Evolutionary conservation across 2,329 filamentous ascomycete genomes (phyloP), one percentile per base, ranked within the genome.

Genomic region (Colletotrichum simmondsii): DNA sequence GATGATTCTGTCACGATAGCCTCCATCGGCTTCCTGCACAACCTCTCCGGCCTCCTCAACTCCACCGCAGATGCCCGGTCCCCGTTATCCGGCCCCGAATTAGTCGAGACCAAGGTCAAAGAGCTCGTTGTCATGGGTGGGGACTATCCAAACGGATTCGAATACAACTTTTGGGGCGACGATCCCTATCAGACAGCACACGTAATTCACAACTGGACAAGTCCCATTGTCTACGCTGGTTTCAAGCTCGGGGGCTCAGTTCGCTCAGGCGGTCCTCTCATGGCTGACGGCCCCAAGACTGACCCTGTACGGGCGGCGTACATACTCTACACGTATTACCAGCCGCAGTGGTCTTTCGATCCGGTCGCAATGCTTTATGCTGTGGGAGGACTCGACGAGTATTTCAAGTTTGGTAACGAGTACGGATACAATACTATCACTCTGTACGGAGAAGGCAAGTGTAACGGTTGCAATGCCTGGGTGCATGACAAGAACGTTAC

Each of bases 101-200:
- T 89, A 3, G 75, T 89, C 12, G 72, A 78, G 1, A 63, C 74
- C 10, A 89, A 89, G 75, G 86, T 89, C 3, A 76, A 77, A 0
- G 84, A 89, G 76, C 80, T 89, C 2, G 84, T 88, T 2, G 75
- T 89, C 10, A 88, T 88, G 87, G 87, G 87, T n/a, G 87, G 87
- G 16, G 77, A 73, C 7, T 89, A 87, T 69, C 86, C 87, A 0
- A 81, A 80, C 0, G 87, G 86, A 8, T 77, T 80, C 71, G 84
- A 87, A 68, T 89, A 79, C 78, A 89, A 90, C 76, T 89, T 89
- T 72, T 85, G 78, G 46, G 83, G 84, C 30, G 76, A 78, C 53
- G 80, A 86, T 69, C 78, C 84, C 0, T 71, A 71, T 0, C 75
- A 77, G 2, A 80, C 87, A 0, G 81, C 81, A 3, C 83, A 85